Evolutionary conservation across 2,329 filamentous ascomycete species (phyloP), one percentile per base, ranked within the genome.

Genomic region (Cladobotryum mycophilum): DNA sequence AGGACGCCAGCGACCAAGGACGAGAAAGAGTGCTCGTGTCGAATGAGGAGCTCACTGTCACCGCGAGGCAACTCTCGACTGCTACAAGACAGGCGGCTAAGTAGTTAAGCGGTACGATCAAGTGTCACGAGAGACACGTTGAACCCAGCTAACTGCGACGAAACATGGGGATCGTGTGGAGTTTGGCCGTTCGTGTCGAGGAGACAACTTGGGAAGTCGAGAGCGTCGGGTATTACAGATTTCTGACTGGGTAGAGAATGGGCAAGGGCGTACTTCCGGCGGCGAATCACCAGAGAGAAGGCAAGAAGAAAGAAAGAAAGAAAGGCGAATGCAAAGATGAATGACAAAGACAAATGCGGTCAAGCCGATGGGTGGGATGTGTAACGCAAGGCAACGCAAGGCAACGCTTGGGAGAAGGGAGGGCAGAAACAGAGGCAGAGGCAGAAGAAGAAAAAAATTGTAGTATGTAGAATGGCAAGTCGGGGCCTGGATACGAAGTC

Each of bases 1-100:
- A 75, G 77, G 78, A 77, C 76, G 78, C 78, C 78, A 75, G 78
- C 77, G 77, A 71, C 78, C 77, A 65, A 60, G 61, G 62, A 61
- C 61, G 64, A 64, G 61, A 67, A 70, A 64, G 68, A 71, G 62
- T 67, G 66, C 62, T 66, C 61, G 66, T 65, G 64, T 66, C 61
- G 56, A 61, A 59, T 55, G 60, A 64, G 61, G 64, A 61, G 65
- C 65, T 73, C 72, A 71, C 73, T 75, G 57, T 72, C 68, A 76
- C 74, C 72, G 69, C 67, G 70, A 70, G 65, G 64, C 60, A 56
- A 49, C 48, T 55, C 56, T 60, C 53, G 53, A 61, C 58, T 53
- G 55, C 56, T 60, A 61, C 56, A 52, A 52, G 50, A 44, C 50
- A 51, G 49, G 53, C 48, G 57, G 47, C 48, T 47, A 46, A 53